Base-by-base conservation (phyloP, 192 early-diverging fungal species). In the Podila verticillata region DNA sequence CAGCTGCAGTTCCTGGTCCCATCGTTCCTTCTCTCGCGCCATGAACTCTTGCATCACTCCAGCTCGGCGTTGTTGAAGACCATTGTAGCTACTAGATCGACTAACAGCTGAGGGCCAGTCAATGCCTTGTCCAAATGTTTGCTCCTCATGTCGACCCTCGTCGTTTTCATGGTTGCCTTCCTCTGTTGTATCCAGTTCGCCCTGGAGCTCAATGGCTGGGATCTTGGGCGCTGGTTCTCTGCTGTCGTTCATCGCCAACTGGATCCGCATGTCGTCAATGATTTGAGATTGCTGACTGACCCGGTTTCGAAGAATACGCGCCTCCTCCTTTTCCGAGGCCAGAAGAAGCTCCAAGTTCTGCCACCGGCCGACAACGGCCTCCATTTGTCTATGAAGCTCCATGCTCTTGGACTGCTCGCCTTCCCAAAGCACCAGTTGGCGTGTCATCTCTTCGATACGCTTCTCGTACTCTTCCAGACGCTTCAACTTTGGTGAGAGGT, bases 391-490 rank as follows among this genome's bases (percentile, higher is more conserved):
- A 32, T 89, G 84, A 48, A 82, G 74, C 32, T 86, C 85, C 44
- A 81, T 48, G n/a, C 74, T 68, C 49, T 86, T 83, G 19, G 60
- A 59, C 0, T 73, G 64, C 29, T 82, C 75, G 5, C 60, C 34
- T 47, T 82, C 83, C 86, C 86, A 89, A 5, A 86, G 68, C 4
- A 87, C 48, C 57, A 89, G 65, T 51, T 87, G 82, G 5, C 85
- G 80, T 0, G 88, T 86, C 64, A 89, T 68, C 56, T 87, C 85
- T 54, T 85, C 51, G 20, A 88, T 82, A 28, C 81, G 69, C 44
- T 85, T 80, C 59, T 89, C 84, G 30, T 85, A 85, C 49, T 88
- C 87, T 36, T 78, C 72, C 62, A 87, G 61, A 48, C 70, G 80
- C 47, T 85, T 80, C 20, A 89, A 65, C 13, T 82, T 81, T 9